Percentiles rank a stretch among this genome's conserved stretches.
These are phyloP conservation scores for Ensete glaucum DNA, from an alignment of 176 grass and related monocot species.

Conservation along the genomic window DNA sequence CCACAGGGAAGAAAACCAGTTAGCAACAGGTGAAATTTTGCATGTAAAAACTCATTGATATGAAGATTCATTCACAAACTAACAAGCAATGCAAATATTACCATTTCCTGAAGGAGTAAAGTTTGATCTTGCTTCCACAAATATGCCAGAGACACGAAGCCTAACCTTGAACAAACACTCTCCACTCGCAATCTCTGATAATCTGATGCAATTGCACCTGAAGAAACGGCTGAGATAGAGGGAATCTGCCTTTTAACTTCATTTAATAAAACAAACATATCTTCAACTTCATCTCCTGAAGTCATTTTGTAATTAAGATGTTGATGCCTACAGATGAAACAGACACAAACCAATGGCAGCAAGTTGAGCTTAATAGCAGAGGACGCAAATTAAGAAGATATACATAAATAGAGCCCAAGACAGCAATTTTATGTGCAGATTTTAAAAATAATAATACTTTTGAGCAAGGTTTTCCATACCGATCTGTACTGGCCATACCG, in stretches of 20 bases:
- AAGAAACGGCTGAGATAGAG: constrained; percentile 56
- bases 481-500: no score
- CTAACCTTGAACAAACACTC: constrained; percentile 75
- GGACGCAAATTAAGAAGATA: no score
- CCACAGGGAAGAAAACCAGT: constrained; percentile 7
- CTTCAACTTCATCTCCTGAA: constrained; percentile 75
- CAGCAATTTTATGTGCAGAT: no score
- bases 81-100: constrained; percentile 21
- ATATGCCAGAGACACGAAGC: constrained; percentile 70
- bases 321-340: constrained; percentile 37
- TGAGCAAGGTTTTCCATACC: no score
- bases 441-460: no score
- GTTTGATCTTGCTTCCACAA: constrained; percentile 96
- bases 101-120: constrained; percentile 85
- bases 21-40: background rate
- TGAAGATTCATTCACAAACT: background rate
- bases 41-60: background rate
- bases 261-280: constrained; percentile 64
- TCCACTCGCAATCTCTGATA: constrained; percentile 92
- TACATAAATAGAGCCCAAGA: no score
- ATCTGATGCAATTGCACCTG: constrained; percentile 84
- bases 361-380: background rate
- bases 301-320: constrained; percentile 58
- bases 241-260: constrained; percentile 69
- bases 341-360: constrained; percentile 12